Conservation (phyloP, 495 filamentous ascomycete species). For the Penicillium odoratum region DNA sequence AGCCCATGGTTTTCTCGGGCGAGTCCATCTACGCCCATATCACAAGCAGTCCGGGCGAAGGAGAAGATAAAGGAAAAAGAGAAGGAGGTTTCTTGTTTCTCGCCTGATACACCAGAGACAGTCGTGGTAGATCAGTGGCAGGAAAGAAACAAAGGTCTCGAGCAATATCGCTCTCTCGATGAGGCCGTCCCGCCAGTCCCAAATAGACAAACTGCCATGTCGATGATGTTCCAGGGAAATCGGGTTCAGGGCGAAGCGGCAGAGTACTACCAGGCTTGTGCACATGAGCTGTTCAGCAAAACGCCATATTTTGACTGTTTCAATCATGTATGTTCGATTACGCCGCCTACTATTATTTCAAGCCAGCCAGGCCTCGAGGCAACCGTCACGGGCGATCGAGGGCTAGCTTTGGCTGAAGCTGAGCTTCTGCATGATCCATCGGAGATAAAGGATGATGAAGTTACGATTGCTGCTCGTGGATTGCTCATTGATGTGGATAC, state of each 20-base stretch:
- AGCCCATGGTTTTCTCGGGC: conserved; percentile 32
- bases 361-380: not conserved
- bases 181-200: conserved; percentile 1
- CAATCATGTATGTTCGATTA: conserved; percentile 49
- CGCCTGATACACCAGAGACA: conserved; percentile 34
- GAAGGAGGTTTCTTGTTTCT: conserved; percentile 22
- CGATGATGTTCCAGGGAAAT: conserved; percentile 31
- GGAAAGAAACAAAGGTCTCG: conserved; percentile 21
- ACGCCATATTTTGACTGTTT: conserved; percentile 52
- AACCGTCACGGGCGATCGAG: conserved; percentile 11
- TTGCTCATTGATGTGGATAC: conserved; percentile 38
- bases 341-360: conserved; percentile 12
- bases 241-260: conserved; percentile 45
- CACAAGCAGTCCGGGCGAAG: conserved; percentile 19
- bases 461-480: conserved; percentile 1
- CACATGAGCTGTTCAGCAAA: conserved; percentile 50
- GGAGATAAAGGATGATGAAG: not conserved
- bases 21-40: conserved; percentile 24
- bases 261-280: conserved; percentile 55
- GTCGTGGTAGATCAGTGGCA: conserved; percentile 21
- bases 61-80: conserved; percentile 12
- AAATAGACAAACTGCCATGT: conserved; percentile 19
- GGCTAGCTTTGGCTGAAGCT: conserved; percentile 15
- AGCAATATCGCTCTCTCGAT: conserved; percentile 16
- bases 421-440: conserved; percentile 6